A percentile compares a stretch with the other conserved stretches of the same genome.
Conservation (phyloP, 148 eudicot genomes). For the Amaranthus palmeri region DNA sequence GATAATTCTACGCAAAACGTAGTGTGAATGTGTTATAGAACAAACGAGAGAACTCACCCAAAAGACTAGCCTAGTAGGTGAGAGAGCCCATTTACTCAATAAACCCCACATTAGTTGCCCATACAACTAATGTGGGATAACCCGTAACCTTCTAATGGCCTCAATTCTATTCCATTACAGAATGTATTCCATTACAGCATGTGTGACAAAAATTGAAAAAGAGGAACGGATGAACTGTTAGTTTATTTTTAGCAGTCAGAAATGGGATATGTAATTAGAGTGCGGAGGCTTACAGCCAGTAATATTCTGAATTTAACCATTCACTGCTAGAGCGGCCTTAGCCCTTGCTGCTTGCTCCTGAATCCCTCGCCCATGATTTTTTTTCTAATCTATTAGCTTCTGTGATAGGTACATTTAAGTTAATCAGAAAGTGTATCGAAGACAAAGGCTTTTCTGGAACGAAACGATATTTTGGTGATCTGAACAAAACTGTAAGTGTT, state of each 20-base stretch:
- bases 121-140: too few species aligned
- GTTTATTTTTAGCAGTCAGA: not conserved
- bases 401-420: constrained; percentile 83
- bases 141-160: too few species aligned
- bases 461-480: constrained; percentile 93
- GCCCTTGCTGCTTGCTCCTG: not conserved
- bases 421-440: constrained; percentile 74
- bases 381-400: constrained; percentile 17
- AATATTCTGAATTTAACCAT: not conserved
- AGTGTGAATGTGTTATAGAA: too few species aligned
- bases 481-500: constrained; percentile 79
- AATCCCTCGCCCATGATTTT: constrained; percentile 7
- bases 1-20: too few species aligned
- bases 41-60: too few species aligned
- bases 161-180: too few species aligned
- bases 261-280: not conserved
- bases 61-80: too few species aligned
- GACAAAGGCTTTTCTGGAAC: constrained; percentile 85
- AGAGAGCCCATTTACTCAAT: too few species aligned
- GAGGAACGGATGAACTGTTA: not conserved
- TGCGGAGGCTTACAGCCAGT: not conserved
- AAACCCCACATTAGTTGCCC: too few species aligned
- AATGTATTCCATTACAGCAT: too few species aligned
- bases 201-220: not conserved
- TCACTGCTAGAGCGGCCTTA: not conserved